Evolutionary conservation across 306 rosid genomes (phyloP), one percentile per base, ranked within the genome.

Genomic region (Fragaria iinumae): DNA sequence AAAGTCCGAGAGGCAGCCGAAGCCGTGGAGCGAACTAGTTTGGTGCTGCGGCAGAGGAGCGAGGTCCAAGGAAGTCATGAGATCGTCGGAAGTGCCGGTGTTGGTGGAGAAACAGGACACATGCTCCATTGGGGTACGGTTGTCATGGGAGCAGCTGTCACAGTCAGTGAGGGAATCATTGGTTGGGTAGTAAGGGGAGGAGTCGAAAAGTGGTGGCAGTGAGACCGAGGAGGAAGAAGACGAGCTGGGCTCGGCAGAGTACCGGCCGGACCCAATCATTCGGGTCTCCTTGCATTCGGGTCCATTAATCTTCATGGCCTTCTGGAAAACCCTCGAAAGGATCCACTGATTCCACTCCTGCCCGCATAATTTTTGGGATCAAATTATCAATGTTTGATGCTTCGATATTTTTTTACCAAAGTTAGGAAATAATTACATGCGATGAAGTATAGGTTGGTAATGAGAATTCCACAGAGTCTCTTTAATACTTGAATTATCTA

Each of bases 91-190:
- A 76, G 55, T 3, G 68, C 32, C 57, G 77, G 64, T 50, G 84
- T 21, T 69, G 20, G 96, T 96, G 99, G 99, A 96, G 99, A 96
- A 96, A 92, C 99, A 96, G 98, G 99, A 88, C 99, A 96, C 98
- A 98, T 96, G 99, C 99, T 93, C 97, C 76, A 76, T 96, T 21
- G 85, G 64, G 41, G 50, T 53, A 27, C 78, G 86, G 84, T 82
- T 84, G 43, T 84, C 88, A 55, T 71, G 87, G 23, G 91, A 83
- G 74, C 91, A 82, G 85, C 82, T 79, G 67, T 90, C 88, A 62
- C 83, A 87, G 85, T 83, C 90, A 55, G 82, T 75, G 65, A 74
- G 39, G 29, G n/a, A 23, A 8, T 74, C 69, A 52, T 73, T 57
- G 49, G 73, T 9, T 6, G 86, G 32, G 78, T 83, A 95, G 79